Conservation (phyloP, 441 rosid genomes). For the Francoa sonchifolia region DNA sequence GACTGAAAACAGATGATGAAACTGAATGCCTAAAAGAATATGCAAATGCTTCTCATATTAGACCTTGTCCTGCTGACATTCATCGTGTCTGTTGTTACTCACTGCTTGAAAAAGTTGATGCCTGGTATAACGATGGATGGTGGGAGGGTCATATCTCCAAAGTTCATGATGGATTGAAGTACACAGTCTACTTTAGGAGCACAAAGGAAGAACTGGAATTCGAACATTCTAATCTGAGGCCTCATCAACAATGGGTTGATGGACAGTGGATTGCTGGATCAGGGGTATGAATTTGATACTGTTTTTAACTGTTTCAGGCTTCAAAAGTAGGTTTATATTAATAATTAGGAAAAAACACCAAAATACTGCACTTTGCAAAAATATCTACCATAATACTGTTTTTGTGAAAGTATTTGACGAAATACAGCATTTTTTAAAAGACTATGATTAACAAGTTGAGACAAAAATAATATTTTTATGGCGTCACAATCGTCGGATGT, state of each 20-base stretch:
- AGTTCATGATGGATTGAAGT: conserved; percentile 13
- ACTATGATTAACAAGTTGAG: no score
- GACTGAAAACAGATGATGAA: conserved; percentile 28
- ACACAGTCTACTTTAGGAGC: conserved; percentile 24
- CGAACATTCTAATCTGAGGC: conserved; percentile 24
- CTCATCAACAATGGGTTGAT: conserved; percentile 26
- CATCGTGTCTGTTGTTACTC: conserved; percentile 8
- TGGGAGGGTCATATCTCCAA: conserved; percentile 27
- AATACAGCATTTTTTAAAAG: no score
- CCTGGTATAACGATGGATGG: conserved; percentile 42
- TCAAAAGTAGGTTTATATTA: no score
- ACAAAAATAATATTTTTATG: no score
- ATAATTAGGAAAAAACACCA: no score
- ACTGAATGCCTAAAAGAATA: conserved; percentile 23
- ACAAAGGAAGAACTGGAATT: conserved; percentile 17
- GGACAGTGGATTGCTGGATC: conserved; percentile 22
- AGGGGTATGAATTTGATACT: no score
- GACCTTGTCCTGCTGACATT: conserved; percentile 23
- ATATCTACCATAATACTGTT: no score
- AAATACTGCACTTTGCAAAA: no score
- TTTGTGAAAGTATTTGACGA: no score
- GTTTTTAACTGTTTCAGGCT: no score
- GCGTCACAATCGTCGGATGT: no score
- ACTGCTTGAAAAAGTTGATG: conserved; percentile 22
- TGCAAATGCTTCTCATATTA: conserved; percentile 16